Evolutionary conservation across 2,329 filamentous ascomycete genomes (phyloP).

Genomic region (Botrytis aclada): DNA sequence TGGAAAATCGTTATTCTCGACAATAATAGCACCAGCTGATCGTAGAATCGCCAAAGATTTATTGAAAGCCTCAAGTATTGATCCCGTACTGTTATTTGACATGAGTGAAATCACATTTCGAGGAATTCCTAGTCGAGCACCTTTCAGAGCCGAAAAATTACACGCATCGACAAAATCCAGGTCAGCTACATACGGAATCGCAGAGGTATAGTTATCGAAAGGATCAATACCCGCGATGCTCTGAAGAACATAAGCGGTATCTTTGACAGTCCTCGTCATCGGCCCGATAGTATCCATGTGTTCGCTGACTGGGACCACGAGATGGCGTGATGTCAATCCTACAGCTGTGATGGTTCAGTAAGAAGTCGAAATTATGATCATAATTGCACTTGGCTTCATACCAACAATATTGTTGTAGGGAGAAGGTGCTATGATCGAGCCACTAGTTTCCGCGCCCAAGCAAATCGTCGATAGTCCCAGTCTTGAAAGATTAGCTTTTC

Average conservation of each 20-base stretch:
- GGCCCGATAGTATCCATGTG: constrained; percentile 32
- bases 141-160: constrained; percentile 47
- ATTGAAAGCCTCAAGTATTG: background rate
- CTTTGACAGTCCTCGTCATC: constrained; percentile 32
- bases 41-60: background rate
- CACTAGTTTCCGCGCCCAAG: constrained; percentile 38
- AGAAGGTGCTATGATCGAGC: constrained; percentile 13
- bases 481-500: background rate
- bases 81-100: background rate
- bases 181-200: constrained; percentile 42
- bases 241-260: constrained; percentile 33
- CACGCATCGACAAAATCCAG: background rate
- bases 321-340: background rate
- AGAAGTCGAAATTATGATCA: background rate
- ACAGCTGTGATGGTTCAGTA: constrained; percentile 38
- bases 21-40: constrained; percentile 1
- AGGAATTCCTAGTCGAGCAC: constrained; percentile 41
- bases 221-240: constrained; percentile 27
- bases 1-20: constrained; percentile 1
- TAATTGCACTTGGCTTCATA: constrained; percentile 18
- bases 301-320: constrained; percentile 29
- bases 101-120: constrained; percentile 48
- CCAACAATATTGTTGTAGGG: constrained; percentile 19
- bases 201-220: constrained; percentile 28
- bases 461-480: constrained; percentile 44